Base-by-base conservation (phyloP, 2,329 filamentous ascomycete genomes). In the Colletotrichum eleusines region DNA sequence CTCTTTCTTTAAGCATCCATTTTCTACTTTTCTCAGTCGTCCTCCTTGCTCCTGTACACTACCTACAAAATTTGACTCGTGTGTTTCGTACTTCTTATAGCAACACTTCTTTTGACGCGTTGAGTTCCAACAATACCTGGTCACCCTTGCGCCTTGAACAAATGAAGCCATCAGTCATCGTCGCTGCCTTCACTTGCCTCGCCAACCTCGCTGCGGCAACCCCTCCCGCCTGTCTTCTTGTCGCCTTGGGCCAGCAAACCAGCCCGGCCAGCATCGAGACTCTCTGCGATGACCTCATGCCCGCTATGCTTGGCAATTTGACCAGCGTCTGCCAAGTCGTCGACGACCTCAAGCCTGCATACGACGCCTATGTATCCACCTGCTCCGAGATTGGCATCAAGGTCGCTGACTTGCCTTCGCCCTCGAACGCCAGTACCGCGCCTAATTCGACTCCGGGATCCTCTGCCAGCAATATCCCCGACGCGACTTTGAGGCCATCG, bases 201-300 rank as follows among this genome's bases (percentile, higher is more conserved):
- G 31, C 51, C 48, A 38, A 51, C n/a, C 40, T 74, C 28, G 62
- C 53, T 51, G 48, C 67, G 23, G 70, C 66, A 53, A 40, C 26
- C 2, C 71, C 74, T 48, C 71, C 69, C 2, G 72, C 72, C n/a
- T 75, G 73, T 54, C 62, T 75, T 26, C 26, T 74, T 9, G 59
- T 61, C 11, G 73, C 69, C 26, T 55, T 75, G 14, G 62, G 44
- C 40, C 31, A 67, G n/a, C 73, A 75, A 48, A 31, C 63, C 31
- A 66, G 66, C 26, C 69, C 70, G 3, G 16, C 61, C 23, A 46
- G 67, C 11, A 40, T 73, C 23, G 42, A 68, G 51, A 23, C 53
- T 12, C 51, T 74, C 33, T 75, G 74, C 64, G 53, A 60, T 31
- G 51, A 65, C 33, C 35, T 53, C n/a, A 73, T 74, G 63, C 38